Evolutionary conservation across 78 protist species (phyloP).

Genomic region (Diacronema lutheri): DNA sequence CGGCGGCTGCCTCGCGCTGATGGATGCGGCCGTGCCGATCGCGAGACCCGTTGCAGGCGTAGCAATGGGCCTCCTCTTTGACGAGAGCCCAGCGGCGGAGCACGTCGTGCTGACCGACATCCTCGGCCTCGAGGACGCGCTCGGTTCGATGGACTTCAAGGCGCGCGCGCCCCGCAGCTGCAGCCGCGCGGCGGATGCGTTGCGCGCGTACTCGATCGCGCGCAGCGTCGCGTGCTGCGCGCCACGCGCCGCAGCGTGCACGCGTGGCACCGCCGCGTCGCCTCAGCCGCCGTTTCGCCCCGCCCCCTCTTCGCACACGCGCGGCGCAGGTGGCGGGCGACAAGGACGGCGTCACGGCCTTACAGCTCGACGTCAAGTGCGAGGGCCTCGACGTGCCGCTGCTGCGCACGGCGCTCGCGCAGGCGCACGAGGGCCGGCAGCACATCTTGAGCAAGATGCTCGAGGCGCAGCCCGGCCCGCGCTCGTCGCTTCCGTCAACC

Average conservation of each 20-base stretch:
- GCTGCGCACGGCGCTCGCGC: background rate
- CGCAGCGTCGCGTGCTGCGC: no score
- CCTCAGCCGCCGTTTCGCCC: background rate
- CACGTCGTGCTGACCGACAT: conserved; percentile 35
- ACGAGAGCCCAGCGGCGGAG: background rate
- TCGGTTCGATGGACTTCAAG: conserved; percentile 41
- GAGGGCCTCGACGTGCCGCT: conserved; percentile 6
- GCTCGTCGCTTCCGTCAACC: background rate
- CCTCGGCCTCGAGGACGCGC: conserved; percentile 42
- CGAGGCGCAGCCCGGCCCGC: background rate
- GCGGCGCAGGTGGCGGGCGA: conserved; percentile 23
- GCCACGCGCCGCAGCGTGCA: background rate
- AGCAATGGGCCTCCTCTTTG: conserved; percentile 37
- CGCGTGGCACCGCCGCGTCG: background rate
- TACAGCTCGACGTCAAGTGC: conserved; percentile 53
- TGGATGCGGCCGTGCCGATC: conserved; percentile 35
- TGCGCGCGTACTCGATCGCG: no score
- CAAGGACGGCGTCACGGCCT: conserved; percentile 30
- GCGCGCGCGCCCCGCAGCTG: background rate
- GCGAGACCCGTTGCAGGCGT: conserved; percentile 7
- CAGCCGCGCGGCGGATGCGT: background rate
- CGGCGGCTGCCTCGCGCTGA: conserved; percentile 26
- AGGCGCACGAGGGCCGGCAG: conserved; percentile 27
- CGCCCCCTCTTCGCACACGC: background rate
- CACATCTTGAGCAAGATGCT: conserved; percentile 9